Percentiles rank a stretch among this genome's conserved stretches.
Evolutionary conservation across 73 alveolate species (phyloP).

Genomic region (Paramecium tetraurelia): DNA sequence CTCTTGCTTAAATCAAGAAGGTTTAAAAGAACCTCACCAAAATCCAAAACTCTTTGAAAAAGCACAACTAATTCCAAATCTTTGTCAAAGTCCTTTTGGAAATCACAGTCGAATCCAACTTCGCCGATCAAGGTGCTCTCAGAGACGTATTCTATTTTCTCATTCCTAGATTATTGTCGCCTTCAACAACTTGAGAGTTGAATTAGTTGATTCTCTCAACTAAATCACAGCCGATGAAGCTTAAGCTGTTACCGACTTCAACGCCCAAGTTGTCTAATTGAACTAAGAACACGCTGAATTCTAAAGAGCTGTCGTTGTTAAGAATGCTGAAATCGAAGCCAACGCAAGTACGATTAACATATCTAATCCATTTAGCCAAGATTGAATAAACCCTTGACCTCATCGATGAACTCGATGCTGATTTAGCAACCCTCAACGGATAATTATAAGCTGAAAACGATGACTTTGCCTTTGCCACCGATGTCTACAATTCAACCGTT

Average conservation of each 20-base stretch:
- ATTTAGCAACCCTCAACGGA: slow-evolving; percentile 45
- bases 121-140: slow-evolving; percentile 43
- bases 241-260: background rate
- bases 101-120: slow-evolving; percentile 3
- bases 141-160: background rate
- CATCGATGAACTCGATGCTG: slow-evolving; percentile 20
- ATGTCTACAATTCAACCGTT: slow-evolving; percentile 9
- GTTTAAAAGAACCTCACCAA: slow-evolving; percentile 29
- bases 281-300: slow-evolving; percentile 42
- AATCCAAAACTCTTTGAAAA: slow-evolving; percentile 12
- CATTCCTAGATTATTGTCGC: background rate
- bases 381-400: background rate
- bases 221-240: slow-evolving; percentile 33
- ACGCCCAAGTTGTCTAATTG: background rate
- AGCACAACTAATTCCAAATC: background rate
- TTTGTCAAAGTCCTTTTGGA: slow-evolving; percentile 20
- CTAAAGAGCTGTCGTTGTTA: slow-evolving; percentile 44
- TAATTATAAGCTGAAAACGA: slow-evolving; percentile 44
- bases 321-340: slow-evolving; percentile 47
- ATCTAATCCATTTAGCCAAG: background rate
- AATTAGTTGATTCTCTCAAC: slow-evolving; percentile 47
- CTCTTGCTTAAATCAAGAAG: slow-evolving; percentile 34
- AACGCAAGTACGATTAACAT: background rate
- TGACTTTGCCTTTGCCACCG: slow-evolving; percentile 38
- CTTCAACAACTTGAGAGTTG: background rate